Evolutionary conservation across 495 filamentous ascomycete genomes (phyloP).

Genomic region (Recurvomyces mirabilis): DNA sequence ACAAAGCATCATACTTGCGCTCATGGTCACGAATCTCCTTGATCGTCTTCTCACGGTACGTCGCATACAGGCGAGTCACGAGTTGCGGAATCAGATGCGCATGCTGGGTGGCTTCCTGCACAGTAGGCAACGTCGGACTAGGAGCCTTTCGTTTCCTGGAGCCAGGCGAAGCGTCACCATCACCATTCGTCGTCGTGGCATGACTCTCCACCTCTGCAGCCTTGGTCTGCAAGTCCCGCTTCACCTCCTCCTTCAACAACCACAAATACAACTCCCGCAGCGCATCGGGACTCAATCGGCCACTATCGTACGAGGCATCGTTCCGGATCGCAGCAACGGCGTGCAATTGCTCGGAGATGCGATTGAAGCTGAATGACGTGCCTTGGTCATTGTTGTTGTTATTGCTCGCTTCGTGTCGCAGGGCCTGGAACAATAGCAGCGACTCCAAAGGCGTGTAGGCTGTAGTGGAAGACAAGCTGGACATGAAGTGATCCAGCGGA

Average conservation of each 20-base stretch:
- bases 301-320: constrained; percentile 55
- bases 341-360: constrained; percentile 62
- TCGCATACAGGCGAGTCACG: constrained; percentile 58
- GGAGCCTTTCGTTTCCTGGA: constrained; percentile 63
- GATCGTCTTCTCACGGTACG: constrained; percentile 58
- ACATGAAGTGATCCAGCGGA: constrained; percentile 3
- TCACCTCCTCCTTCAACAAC: constrained; percentile 62
- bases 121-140: constrained; percentile 49
- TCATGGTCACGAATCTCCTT: constrained; percentile 66
- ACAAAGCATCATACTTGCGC: constrained; percentile 48
- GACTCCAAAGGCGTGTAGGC: constrained; percentile 66
- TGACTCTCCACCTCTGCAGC: not conserved
- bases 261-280: constrained; percentile 66
- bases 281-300: constrained; percentile 64
- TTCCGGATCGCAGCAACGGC: constrained; percentile 58
- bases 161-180: constrained; percentile 22
- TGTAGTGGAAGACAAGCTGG: constrained; percentile 12
- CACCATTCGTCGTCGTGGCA: constrained; percentile 8
- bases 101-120: constrained; percentile 54
- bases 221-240: constrained; percentile 22
- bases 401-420: constrained; percentile 51
- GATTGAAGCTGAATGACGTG: constrained; percentile 50
- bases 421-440: constrained; percentile 77
- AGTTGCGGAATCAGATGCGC: constrained; percentile 54
- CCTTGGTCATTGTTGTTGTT: constrained; percentile 38